Evolutionary conservation across 805 yeast species (phyloP).

Genomic region (Starmerella stellata): DNA sequence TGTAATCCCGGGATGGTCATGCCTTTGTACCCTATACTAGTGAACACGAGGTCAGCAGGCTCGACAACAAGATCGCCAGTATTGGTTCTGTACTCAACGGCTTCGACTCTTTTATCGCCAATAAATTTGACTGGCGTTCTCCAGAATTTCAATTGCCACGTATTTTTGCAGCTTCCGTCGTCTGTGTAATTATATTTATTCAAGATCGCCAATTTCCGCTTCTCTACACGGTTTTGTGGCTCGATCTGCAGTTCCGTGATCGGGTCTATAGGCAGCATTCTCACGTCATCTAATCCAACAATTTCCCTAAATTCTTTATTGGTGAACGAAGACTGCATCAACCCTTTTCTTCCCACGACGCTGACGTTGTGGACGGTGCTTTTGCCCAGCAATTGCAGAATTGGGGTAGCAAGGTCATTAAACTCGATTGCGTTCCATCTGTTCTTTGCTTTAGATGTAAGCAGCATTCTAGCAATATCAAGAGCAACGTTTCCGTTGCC

Average conservation of each 20-base stretch:
- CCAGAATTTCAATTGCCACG: constrained; percentile 57
- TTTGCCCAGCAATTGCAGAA: constrained; percentile 34
- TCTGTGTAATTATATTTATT: constrained; percentile 1
- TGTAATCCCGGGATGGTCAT: constrained; percentile 41
- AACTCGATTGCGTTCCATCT: constrained; percentile 30
- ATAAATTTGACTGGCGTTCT: constrained; percentile 42
- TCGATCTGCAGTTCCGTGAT: constrained; percentile 1
- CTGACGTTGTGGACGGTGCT: constrained; percentile 46
- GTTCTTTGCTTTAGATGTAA: constrained; percentile 38
- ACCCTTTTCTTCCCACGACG: constrained; percentile 73
- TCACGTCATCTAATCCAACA: constrained; percentile 23
- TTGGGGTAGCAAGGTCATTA: constrained; percentile 58
- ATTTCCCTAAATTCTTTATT: constrained; percentile 83
- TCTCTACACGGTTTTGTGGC: constrained; percentile 9
- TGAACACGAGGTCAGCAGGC: constrained; percentile 47
- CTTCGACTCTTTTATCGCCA: constrained; percentile 26
- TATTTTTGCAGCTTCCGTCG: constrained; percentile 15
- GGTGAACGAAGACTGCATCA: constrained; percentile 71
- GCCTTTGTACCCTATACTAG: constrained; percentile 73
- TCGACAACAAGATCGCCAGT: constrained; percentile 25
- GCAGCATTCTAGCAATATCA: constrained; percentile 66
- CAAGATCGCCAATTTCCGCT: constrained; percentile 14
- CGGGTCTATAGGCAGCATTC: constrained; percentile 11
- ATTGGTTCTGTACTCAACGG: constrained; percentile 33
- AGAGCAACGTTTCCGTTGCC: constrained; percentile 96